Conservation (phyloP, 1,139 yeast genomes). For the Magnusiomyces paraingens region DNA sequence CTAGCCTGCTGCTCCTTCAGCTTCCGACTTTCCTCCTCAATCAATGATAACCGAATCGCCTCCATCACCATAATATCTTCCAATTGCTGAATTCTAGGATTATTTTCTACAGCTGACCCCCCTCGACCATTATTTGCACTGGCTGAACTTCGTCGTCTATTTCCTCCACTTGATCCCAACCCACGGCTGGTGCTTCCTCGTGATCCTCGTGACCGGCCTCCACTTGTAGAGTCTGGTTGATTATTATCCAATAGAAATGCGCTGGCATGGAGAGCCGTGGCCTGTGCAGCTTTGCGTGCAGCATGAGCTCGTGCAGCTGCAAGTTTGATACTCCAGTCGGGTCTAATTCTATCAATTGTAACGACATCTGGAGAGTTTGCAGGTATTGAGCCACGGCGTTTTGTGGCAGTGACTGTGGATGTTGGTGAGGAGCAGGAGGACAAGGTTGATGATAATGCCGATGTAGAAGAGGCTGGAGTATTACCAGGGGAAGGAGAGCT, state of each 20-base stretch:
- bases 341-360: constrained; percentile 75
- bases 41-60: constrained; percentile 65
- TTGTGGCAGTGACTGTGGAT: constrained; percentile 8
- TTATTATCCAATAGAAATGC: constrained; percentile 44
- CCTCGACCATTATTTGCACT: neutral
- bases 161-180: neutral
- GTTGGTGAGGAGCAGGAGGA: constrained; percentile 1
- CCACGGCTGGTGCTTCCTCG: constrained; percentile 2
- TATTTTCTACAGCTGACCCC: neutral
- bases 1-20: constrained; percentile 10
- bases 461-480: neutral
- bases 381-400: constrained; percentile 25
- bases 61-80: constrained; percentile 82
- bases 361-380: constrained; percentile 47
- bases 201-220: constrained; percentile 2
- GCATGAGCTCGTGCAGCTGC: constrained; percentile 64
- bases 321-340: constrained; percentile 83
- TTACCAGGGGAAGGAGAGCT: neutral
- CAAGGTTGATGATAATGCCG: constrained; percentile 5
- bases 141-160: neutral
- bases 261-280: constrained; percentile 86
- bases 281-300: constrained; percentile 87
- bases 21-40: constrained; percentile 59
- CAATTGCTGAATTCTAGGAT: constrained; percentile 36
- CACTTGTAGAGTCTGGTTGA: constrained; percentile 11